Evolutionary conservation across 2,329 filamentous ascomycete genomes (phyloP).

Genomic region (Beauveria brongniartii): DNA sequence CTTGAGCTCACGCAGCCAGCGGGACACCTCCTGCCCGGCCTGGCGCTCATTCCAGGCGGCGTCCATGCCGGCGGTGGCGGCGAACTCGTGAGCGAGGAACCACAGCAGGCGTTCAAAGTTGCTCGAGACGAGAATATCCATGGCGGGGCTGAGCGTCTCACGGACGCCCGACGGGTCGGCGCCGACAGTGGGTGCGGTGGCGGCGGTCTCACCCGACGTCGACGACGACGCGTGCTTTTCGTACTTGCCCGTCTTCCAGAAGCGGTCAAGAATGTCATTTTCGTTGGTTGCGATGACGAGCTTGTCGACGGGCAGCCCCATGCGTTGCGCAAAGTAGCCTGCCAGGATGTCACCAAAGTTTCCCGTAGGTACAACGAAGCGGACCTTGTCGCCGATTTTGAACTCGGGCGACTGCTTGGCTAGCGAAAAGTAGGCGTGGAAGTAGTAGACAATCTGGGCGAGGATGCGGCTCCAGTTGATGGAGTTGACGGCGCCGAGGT

Average conservation of each 20-base stretch:
- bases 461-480: conserved; percentile 96
- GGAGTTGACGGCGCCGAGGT: conserved; percentile 88
- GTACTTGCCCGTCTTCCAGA: conserved; percentile 85
- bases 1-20: conserved; percentile 78
- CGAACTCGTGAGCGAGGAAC: conserved; percentile 77
- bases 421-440: conserved; percentile 85
- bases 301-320: conserved; percentile 83
- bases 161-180: conserved; percentile 69
- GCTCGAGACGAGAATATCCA: conserved; percentile 94
- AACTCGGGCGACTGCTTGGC: conserved; percentile 51
- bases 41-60: conserved; percentile 59
- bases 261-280: conserved; percentile 93
- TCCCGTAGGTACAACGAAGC: conserved; percentile 86
- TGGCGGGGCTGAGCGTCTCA: conserved; percentile 87
- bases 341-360: conserved; percentile 96
- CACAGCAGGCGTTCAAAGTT: conserved; percentile 96
- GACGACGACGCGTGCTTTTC: conserved; percentile 60
- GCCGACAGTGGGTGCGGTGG: conserved; percentile 53
- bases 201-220: conserved; percentile 49
- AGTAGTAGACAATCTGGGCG: conserved; percentile 96
- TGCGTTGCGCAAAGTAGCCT: conserved; percentile 83
- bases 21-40: conserved; percentile 65
- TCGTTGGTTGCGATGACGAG: conserved; percentile 92
- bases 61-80: conserved; percentile 50
- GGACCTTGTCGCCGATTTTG: conserved; percentile 59